Evolutionary conservation across 2,329 filamentous ascomycete species (phyloP).

Genomic region (Monascus ruber): DNA sequence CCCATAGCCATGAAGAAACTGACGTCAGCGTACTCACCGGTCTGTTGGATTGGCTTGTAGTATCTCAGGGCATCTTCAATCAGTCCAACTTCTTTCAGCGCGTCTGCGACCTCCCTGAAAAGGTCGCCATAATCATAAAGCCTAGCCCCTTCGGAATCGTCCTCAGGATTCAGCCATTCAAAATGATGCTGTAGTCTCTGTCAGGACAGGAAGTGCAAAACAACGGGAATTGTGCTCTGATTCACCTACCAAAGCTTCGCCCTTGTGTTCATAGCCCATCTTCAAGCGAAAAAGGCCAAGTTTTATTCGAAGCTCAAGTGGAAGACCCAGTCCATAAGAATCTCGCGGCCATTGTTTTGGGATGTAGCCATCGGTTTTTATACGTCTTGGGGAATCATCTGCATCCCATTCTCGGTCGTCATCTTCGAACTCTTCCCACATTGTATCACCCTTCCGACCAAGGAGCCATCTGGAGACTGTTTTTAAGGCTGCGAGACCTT

Average conservation of each 20-base stretch:
- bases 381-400: constrained; percentile 55
- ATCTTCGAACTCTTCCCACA: constrained; percentile 60
- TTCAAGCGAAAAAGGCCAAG: constrained; percentile 73
- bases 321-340: constrained; percentile 62
- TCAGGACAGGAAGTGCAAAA: not conserved
- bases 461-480: constrained; percentile 70
- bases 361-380: constrained; percentile 49
- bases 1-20: constrained; percentile 40
- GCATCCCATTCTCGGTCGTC: constrained; percentile 89
- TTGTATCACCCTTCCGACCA: constrained; percentile 58
- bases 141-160: constrained; percentile 37
- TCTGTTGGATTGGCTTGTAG: constrained; percentile 41
- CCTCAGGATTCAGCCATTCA: constrained; percentile 56
- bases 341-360: constrained; percentile 41
- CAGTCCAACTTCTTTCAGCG: constrained; percentile 40
- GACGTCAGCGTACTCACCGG: constrained; percentile 37
- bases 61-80: constrained; percentile 48
- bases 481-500: constrained; percentile 61
- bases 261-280: constrained; percentile 46
- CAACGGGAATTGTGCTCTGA: not conserved
- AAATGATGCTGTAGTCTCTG: constrained; percentile 46
- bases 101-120: constrained; percentile 59
- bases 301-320: constrained; percentile 71
- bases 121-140: constrained; percentile 64
- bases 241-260: constrained; percentile 61